These are phyloP conservation scores for Clarireedia paspali DNA, from an alignment of 2,329 filamentous ascomycete genomes.

Conservation along the genomic window DNA sequence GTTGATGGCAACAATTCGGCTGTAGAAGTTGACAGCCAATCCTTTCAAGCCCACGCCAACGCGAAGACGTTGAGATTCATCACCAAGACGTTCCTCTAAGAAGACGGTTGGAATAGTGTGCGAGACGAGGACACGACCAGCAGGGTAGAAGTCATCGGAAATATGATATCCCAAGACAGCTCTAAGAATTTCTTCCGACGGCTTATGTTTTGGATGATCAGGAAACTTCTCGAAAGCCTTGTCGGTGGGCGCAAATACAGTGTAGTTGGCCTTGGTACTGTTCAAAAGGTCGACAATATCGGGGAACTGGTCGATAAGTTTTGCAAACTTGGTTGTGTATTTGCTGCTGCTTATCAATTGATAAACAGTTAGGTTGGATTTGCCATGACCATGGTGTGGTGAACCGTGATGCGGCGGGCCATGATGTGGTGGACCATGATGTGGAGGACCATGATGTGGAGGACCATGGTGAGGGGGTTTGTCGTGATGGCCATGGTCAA, in stretches of 20 bases:
- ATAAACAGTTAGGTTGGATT: constrained; percentile 67
- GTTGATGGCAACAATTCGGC: constrained; percentile 60
- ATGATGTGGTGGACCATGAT: constrained; percentile 23
- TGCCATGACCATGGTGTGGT: constrained; percentile 27
- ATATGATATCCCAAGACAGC: constrained; percentile 69
- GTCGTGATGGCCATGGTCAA: constrained; percentile 15
- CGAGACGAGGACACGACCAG: constrained; percentile 54
- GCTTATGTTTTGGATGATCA: constrained; percentile 43
- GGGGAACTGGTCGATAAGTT: constrained; percentile 65
- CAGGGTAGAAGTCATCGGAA: constrained; percentile 57
- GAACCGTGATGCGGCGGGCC: constrained; percentile 23
- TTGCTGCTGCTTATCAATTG: constrained; percentile 69
- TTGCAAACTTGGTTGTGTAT: constrained; percentile 68
- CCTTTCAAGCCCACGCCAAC: constrained; percentile 56
- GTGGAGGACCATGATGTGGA: constrained; percentile 25
- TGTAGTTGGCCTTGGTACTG: constrained; percentile 65
- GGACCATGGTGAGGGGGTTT: constrained; percentile 25
- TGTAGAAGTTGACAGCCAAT: constrained; percentile 69
- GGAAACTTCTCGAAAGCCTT: constrained; percentile 61
- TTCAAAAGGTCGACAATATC: constrained; percentile 69
- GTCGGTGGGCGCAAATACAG: constrained; percentile 74
- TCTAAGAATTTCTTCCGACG: constrained; percentile 62
- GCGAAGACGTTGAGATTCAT: constrained; percentile 63
- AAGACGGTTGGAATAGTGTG: constrained; percentile 70
- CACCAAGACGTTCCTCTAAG: constrained; percentile 50